Base-by-base conservation (phyloP, 257 asterid species). In the Ehretia macrophylla region DNA sequence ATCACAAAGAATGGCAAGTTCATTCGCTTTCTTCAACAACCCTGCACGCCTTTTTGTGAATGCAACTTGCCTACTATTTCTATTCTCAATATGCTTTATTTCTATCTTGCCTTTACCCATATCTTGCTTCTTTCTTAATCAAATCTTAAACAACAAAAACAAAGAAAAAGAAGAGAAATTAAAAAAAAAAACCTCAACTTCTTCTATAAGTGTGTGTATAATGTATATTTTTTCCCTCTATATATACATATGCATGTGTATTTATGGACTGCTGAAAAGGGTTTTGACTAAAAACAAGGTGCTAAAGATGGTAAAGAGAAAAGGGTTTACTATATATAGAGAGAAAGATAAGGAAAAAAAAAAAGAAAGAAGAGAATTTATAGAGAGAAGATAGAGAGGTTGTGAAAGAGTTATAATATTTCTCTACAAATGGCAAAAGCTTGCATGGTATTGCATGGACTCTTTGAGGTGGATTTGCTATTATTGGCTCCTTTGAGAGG, bases 31-130 rank as follows among this genome's bases (percentile, higher is more conserved):
- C 80, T 89, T 89, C 48, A 84, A 62, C 63, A 89, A 59, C 1
- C 97, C 95, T n/a, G 69, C 63, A 4, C 95, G 66, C 60, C 97
- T 73, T 78, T 86, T 89, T 0, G 91, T 81, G 68, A 89, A 89
- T 0, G 95, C 85, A 0, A 85, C 95, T 59, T 88, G 93, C 49
- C 97, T 75, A 72, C 83, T 81, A 60, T 77, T 88, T 8, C 79
- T 75, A 75, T 88, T 79, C 75, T 88, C 96, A 18, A 83, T 88
- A 72, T 81, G 79, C 70, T 83, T 83, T 11, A 85, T 88, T 47
- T 88, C 96, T 23, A 85, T 83, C 52, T 81, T 88, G 0, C 96
- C 95, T 55, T 88, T 67, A 40, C 96, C 93, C 95, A 88, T 88
- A 62, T 59, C n/a, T 11, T 12, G 66, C 56, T 42, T 42, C 47